Base-by-base conservation (phyloP, 495 filamentous ascomycete genomes). In the Penicillium coffeae region DNA sequence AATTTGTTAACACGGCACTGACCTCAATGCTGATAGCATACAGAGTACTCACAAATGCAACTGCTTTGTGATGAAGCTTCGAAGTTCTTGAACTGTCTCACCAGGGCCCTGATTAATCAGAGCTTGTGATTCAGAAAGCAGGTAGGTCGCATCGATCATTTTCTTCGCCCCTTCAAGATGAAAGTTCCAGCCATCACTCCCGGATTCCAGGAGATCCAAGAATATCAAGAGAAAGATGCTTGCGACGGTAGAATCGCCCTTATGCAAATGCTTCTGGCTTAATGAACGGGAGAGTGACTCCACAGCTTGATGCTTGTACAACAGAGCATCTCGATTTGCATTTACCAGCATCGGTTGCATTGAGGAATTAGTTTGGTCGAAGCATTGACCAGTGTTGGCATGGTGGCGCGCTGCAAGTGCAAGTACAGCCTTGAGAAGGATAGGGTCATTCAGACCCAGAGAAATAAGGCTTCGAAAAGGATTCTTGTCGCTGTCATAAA, bases 181-280 rank as follows among this genome's bases (percentile, higher is more conserved):
- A 45, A 65, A 60, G 21, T 76, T 73, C 80, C 80, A 83, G 7
- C 66, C 69, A 18, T 75, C 73, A 42, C 67, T 74, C 0, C 78
- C 78, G 3, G 75, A 75, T 56, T 83, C 79, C 16, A 83, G 68
- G 5, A 83, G 66, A 51, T 81, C 72, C 18, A 83, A 66, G 35
- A 82, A 80, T 47, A 83, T 70, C 32, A 83, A 69, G 48, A 82
- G 76, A 21, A 81, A 72, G 1, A 78, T 71, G 19, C 74, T 74
- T 4, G 76, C 73, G 32, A 78, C 65, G 22, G 69, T 72, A 5
- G 62, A 63, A 45, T 71, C 72, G 2, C 55, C 53, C 48, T 18
- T 68, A 47, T 3, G 63, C 45, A 21, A 50, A 8, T 13, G 56
- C 47, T 45, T 21, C 43, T 57, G 50, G 5, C 32, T 21, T 14